Conservation (phyloP, 164 flowering plant genomes). For the Tetrastigma voinierianum region DNA sequence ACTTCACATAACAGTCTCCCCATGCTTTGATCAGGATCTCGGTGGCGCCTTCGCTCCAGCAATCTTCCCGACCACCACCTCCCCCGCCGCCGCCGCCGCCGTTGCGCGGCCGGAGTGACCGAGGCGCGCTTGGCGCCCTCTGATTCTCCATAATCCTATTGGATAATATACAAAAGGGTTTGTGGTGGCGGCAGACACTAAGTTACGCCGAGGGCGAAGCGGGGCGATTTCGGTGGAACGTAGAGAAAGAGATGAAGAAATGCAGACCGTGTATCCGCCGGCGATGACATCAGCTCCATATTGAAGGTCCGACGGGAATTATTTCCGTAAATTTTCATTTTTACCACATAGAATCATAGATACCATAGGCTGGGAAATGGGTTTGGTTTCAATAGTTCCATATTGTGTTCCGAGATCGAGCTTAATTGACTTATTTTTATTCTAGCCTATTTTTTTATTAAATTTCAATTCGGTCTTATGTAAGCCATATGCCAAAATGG, state of each 20-base stretch:
- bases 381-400: too few relatives aligned
- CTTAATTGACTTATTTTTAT: too few relatives aligned
- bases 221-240: slow-evolving; percentile 3
- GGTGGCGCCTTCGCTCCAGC: slow-evolving; percentile 83
- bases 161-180: too few relatives aligned
- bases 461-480: too few relatives aligned
- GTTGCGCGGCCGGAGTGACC: slow-evolving; percentile 9
- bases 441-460: too few relatives aligned
- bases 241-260: neutral
- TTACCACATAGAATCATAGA: too few relatives aligned
- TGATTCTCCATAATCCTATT: slow-evolving; percentile 17
- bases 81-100: slow-evolving; percentile 22
- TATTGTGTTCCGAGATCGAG: too few relatives aligned
- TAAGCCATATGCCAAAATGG: too few relatives aligned
- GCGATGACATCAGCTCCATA: slow-evolving; percentile 31
- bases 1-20: slow-evolving; percentile 66
- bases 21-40: slow-evolving; percentile 68
- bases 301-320: slow-evolving; percentile 5
- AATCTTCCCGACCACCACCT: slow-evolving; percentile 56
- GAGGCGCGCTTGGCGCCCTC: slow-evolving; percentile 10
- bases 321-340: too few relatives aligned
- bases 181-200: slow-evolving; percentile 11
- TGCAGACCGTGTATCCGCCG: slow-evolving; percentile 40
- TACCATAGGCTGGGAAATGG: too few relatives aligned
- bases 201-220: slow-evolving; percentile 22